Conservation (phyloP, 805 yeast species). For the Metschnikowia kofuensis region DNA sequence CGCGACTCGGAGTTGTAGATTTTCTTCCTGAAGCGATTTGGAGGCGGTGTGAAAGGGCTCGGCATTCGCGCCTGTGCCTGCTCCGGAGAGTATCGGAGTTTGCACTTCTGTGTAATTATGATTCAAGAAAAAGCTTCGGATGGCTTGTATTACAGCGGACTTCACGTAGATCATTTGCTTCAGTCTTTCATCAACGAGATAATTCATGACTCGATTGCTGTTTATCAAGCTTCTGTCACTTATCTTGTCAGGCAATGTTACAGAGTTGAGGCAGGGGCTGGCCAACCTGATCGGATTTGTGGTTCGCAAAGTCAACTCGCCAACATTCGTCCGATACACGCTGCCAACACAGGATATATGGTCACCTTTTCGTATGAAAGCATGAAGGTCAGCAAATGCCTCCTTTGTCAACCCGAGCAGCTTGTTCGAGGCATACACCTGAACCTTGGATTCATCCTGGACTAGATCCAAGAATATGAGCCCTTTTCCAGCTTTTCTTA, state of each 20-base stretch:
- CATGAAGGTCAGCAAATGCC: slow-evolving; percentile 39
- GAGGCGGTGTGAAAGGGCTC: slow-evolving; percentile 69
- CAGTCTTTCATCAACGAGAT: slow-evolving; percentile 56
- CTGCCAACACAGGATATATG: slow-evolving; percentile 60
- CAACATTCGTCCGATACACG: slow-evolving; percentile 74
- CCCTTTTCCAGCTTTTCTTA: slow-evolving; percentile 67
- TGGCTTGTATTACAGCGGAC: slow-evolving; percentile 48
- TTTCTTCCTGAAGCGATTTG: slow-evolving; percentile 32
- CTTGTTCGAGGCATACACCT: slow-evolving; percentile 58
- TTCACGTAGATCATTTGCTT: slow-evolving; percentile 49
- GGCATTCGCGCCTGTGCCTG: slow-evolving; percentile 88
- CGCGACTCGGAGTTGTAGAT: slow-evolving; percentile 75
- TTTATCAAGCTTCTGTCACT: slow-evolving; percentile 55
- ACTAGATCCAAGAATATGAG: slow-evolving; percentile 65
- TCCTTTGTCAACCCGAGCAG: slow-evolving; percentile 40
- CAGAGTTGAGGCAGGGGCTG: slow-evolving; percentile 56
- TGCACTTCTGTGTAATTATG: slow-evolving; percentile 74
- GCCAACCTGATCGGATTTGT: slow-evolving; percentile 48
- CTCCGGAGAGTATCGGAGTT: slow-evolving; percentile 78
- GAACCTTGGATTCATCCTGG: slow-evolving; percentile 60
- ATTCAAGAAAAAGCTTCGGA: slow-evolving; percentile 55
- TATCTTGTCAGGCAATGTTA: slow-evolving; percentile 56
- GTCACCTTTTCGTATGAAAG: slow-evolving; percentile 66
- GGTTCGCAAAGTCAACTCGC: slow-evolving; percentile 72
- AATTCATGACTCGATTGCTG: slow-evolving; percentile 69